These are phyloP conservation scores for Neospermospora avenae DNA, from an alignment of 2,329 filamentous ascomycete genomes.

Conservation along the genomic window DNA sequence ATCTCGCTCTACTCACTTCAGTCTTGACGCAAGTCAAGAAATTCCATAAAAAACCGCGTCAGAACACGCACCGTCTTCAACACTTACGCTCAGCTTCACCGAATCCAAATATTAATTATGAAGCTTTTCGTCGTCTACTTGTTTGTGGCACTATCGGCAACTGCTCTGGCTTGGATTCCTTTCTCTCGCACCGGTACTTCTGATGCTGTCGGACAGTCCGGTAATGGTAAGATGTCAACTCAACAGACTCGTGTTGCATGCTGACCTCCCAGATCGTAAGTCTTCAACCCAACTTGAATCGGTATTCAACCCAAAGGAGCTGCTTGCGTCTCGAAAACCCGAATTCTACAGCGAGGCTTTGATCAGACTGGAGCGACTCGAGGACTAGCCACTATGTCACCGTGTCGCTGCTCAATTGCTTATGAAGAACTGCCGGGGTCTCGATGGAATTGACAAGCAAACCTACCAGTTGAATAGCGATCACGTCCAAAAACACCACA, in stretches of 20 bases:
- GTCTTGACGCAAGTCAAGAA: not conserved
- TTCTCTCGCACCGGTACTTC: slow-evolving; percentile 5
- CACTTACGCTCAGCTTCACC: not conserved
- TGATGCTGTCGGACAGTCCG: not conserved
- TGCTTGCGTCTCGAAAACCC: slow-evolving; percentile 25
- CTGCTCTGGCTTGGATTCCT: slow-evolving; percentile 11
- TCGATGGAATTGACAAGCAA: slow-evolving; percentile 30
- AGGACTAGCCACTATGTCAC: slow-evolving; percentile 35
- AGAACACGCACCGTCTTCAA: not conserved
- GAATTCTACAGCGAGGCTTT: slow-evolving; percentile 35
- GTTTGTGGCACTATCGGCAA: not conserved
- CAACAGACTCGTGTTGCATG: not conserved
- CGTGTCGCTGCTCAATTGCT: slow-evolving; percentile 34
- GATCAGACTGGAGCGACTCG: slow-evolving; percentile 31
- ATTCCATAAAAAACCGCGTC: not conserved
- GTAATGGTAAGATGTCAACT: not conserved
- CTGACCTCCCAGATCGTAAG: slow-evolving; percentile 1
- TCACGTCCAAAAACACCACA: slow-evolving; percentile 43
- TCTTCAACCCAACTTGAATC: not conserved
- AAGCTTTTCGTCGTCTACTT: slow-evolving; percentile 5
- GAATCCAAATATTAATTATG: slow-evolving; percentile 2
- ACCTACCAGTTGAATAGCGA: slow-evolving; percentile 30
- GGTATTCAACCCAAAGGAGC: slow-evolving; percentile 19
- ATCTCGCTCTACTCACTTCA: not conserved
- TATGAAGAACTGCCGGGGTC: slow-evolving; percentile 34